Conservation (phyloP, 2,329 filamentous ascomycete species). For the Phaeophleospora eucalypticola region DNA sequence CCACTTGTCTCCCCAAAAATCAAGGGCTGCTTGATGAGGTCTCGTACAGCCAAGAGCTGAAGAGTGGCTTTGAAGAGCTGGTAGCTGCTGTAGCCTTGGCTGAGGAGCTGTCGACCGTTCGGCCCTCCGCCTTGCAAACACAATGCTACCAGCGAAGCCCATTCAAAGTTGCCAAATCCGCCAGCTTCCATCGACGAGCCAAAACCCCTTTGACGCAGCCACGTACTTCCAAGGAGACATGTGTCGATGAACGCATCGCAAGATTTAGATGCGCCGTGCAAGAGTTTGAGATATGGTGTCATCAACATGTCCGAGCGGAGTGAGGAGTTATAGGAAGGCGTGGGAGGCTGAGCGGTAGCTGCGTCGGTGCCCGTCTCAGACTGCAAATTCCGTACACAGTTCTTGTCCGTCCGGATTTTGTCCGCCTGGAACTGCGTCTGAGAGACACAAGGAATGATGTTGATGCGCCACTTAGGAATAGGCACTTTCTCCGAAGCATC, state of each 20-base stretch:
- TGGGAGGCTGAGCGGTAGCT: constrained; percentile 45
- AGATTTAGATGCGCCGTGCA: constrained; percentile 65
- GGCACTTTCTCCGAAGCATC: constrained; percentile 5
- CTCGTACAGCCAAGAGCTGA: constrained; percentile 75
- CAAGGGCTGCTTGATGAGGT: constrained; percentile 62
- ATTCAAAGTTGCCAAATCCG: constrained; percentile 92
- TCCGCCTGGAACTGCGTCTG: constrained; percentile 63
- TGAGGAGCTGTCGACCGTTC: constrained; percentile 67
- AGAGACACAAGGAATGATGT: constrained; percentile 71
- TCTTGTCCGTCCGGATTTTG: constrained; percentile 67
- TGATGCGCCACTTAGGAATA: constrained; percentile 56
- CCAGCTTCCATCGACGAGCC: constrained; percentile 64
- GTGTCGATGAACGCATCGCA: constrained; percentile 75
- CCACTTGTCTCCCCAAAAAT: constrained; percentile 41
- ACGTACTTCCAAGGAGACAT: constrained; percentile 78
- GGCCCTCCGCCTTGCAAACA: constrained; percentile 73
- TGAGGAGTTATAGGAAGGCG: constrained; percentile 85
- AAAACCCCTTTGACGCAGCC: constrained; percentile 86
- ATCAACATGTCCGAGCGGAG: constrained; percentile 73
- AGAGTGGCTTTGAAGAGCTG: constrained; percentile 92
- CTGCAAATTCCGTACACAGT: constrained; percentile 58
- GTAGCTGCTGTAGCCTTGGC: constrained; percentile 78
- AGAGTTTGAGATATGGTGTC: constrained; percentile 67
- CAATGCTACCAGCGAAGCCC: constrained; percentile 74
- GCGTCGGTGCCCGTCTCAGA: background rate